phyloP scores from a whole-genome alignment of 192 early-diverging fungal species.

The Podila minutissima region DNA sequence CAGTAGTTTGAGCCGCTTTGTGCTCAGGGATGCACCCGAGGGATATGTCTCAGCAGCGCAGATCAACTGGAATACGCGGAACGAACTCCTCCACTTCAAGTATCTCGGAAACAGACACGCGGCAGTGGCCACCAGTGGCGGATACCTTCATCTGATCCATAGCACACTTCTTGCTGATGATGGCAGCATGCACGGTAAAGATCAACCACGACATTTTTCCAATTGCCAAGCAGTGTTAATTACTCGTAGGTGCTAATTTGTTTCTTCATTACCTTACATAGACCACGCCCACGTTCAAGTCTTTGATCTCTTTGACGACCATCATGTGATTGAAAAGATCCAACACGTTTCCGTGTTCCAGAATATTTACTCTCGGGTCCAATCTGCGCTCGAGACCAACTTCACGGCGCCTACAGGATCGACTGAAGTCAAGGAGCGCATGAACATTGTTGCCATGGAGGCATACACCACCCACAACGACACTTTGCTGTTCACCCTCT shows the following conservation, averaged over 20 bases:
- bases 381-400: constrained; percentile 10
- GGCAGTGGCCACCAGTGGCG: constrained; percentile 16
- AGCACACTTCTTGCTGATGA: constrained; percentile 28
- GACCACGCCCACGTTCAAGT: constrained; percentile 34
- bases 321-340: constrained; percentile 8
- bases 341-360: constrained; percentile 33
- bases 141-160: constrained; percentile 22
- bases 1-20: constrained; percentile 30
- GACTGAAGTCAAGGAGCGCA: constrained; percentile 6
- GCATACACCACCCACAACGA: constrained; percentile 26
- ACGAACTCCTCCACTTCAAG: constrained; percentile 15
- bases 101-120: constrained; percentile 39
- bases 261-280: background rate
- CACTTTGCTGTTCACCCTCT: constrained; percentile 23
- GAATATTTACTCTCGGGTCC: constrained; percentile 20
- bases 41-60: constrained; percentile 21
- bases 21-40: constrained; percentile 9
- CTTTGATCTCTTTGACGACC: constrained; percentile 29
- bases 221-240: background rate
- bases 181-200: constrained; percentile 26
- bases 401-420: constrained; percentile 6
- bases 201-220: too few species aligned
- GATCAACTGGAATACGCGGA: constrained; percentile 17
- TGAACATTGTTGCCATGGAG: constrained; percentile 37
- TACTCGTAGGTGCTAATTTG: background rate